Conservation (phyloP, 768 basidiomycete species). For the Naganishia vaughanmartiniae region DNA sequence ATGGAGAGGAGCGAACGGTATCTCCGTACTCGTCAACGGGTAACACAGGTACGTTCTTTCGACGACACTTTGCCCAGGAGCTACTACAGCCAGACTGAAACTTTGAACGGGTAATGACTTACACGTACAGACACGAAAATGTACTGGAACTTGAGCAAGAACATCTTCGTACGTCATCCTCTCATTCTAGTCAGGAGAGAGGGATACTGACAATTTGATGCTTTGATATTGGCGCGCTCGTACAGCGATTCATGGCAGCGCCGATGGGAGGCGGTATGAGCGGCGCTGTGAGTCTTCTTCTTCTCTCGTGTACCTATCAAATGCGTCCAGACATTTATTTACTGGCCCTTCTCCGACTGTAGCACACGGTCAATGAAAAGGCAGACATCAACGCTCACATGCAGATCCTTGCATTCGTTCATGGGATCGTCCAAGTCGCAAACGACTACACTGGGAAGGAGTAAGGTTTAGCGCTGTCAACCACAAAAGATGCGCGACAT, state of each 20-base stretch:
- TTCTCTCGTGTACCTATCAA: neutral
- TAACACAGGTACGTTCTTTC: constrained; percentile 19
- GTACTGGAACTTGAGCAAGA: constrained; percentile 47
- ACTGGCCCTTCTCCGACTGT: neutral
- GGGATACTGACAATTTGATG: neutral
- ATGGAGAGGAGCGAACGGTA: constrained; percentile 42
- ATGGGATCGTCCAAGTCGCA: constrained; percentile 48
- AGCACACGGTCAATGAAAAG: constrained; percentile 52
- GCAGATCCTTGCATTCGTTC: constrained; percentile 45
- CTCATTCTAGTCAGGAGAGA: neutral
- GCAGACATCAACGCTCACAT: constrained; percentile 42
- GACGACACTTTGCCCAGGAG: neutral
- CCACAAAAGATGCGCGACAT: too few species aligned
- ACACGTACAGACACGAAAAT: constrained; percentile 33
- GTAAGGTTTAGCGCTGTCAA: constrained; percentile 7
- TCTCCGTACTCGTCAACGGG: constrained; percentile 44
- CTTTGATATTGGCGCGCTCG: neutral
- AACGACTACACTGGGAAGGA: constrained; percentile 45
- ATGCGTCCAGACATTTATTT: neutral
- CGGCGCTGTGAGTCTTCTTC: constrained; percentile 34
- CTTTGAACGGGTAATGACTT: neutral
- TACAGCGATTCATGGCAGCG: constrained; percentile 43
- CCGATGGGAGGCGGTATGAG: constrained; percentile 27
- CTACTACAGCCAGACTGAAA: too few species aligned
- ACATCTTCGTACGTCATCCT: constrained; percentile 35